A percentile compares a stretch with the other conserved stretches of the same genome.
Evolutionary conservation across 441 rosid genomes (phyloP).

Genomic region (Corymbia calophylla): DNA sequence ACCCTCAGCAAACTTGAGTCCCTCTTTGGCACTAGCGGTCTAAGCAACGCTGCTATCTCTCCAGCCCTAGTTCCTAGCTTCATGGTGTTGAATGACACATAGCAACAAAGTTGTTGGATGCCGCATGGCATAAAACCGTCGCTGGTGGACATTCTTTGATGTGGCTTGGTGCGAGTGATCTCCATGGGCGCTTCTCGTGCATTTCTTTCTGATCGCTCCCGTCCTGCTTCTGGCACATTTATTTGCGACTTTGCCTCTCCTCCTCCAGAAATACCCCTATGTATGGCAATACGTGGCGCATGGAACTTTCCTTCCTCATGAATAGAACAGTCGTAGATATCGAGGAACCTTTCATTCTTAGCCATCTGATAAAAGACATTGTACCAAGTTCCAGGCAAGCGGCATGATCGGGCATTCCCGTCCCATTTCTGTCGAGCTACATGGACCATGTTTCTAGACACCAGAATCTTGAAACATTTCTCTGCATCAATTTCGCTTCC

Average conservation of each 20-base stretch:
- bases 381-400: background rate
- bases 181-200: background rate
- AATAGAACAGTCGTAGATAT: background rate
- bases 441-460: background rate
- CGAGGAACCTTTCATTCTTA: too few relatives aligned
- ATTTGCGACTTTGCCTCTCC: background rate
- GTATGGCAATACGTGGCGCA: background rate
- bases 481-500: background rate
- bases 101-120: background rate
- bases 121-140: accelerated
- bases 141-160: background rate
- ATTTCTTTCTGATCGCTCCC: background rate
- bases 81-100: background rate
- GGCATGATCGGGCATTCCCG: background rate
- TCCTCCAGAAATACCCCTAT: background rate
- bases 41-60: background rate
- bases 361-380: background rate
- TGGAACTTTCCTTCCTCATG: background rate
- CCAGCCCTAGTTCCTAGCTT: background rate
- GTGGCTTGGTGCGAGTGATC: background rate
- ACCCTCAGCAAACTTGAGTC: background rate
- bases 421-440: background rate
- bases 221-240: background rate
- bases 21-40: background rate
- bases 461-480: background rate